phyloP scores from a whole-genome alignment of 345 rosid species.

The Linum tenue region DNA sequence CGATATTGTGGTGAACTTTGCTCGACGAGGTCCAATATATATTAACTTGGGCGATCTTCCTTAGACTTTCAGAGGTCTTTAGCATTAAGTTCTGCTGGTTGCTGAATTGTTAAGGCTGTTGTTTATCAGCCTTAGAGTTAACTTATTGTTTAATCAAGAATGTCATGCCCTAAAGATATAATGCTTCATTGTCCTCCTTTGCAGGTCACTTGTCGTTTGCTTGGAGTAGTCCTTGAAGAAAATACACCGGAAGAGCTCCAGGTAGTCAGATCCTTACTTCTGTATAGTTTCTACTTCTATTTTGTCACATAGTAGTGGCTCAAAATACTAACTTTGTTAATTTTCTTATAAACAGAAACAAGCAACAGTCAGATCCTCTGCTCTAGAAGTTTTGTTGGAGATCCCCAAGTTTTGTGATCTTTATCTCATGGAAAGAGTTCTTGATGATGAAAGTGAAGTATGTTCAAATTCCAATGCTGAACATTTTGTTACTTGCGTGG shows the following conservation, averaged over 20 bases:
- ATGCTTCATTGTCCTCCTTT: not conserved
- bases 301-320: slow-evolving; percentile 9
- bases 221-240: slow-evolving; percentile 89
- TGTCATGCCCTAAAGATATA: slow-evolving; percentile 6
- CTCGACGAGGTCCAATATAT: not conserved
- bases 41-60: no score
- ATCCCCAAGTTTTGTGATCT: slow-evolving; percentile 85
- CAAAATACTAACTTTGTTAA: slow-evolving; percentile 5
- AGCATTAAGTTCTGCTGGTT: not conserved
- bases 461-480: slow-evolving; percentile 18
- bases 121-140: not conserved
- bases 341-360: slow-evolving; percentile 46
- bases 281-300: not conserved
- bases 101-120: not conserved
- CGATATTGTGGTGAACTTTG: not conserved
- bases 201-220: slow-evolving; percentile 87
- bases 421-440: slow-evolving; percentile 98
- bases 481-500: slow-evolving; percentile 1
- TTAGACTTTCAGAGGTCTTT: no score
- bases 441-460: slow-evolving; percentile 87
- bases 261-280: slow-evolving; percentile 28
- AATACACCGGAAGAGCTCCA: slow-evolving; percentile 80
- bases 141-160: not conserved
- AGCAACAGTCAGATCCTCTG: slow-evolving; percentile 85
- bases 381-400: slow-evolving; percentile 87